phyloP scores from a whole-genome alignment of 1,284 basidiomycete genomes.

The Puccinia sorghi region DNA sequence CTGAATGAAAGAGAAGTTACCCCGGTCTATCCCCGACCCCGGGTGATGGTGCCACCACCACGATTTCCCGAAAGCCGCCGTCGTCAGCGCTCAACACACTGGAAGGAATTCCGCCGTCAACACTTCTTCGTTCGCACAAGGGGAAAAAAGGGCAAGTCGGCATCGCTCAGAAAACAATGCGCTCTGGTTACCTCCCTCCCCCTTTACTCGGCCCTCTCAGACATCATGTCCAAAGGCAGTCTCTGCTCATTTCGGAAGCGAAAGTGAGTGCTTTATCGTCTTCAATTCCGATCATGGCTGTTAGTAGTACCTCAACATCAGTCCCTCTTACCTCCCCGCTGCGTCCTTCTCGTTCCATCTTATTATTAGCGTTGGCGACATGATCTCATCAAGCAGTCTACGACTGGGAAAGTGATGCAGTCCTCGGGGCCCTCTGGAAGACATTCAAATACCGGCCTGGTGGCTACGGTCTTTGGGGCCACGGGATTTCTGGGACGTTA shows the following conservation, averaged over 20 bases:
- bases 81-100: too few relatives aligned
- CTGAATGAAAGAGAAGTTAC: too few relatives aligned
- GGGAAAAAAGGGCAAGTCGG: too few relatives aligned
- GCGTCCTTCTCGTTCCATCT: not conserved
- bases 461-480: conserved; percentile 93
- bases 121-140: too few relatives aligned
- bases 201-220: not conserved
- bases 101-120: too few relatives aligned
- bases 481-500: conserved; percentile 95
- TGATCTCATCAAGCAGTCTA: conserved; percentile 52
- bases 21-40: too few relatives aligned
- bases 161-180: too few relatives aligned
- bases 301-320: too few relatives aligned
- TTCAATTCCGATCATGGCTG: too few relatives aligned
- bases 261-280: conserved; percentile 9
- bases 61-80: too few relatives aligned
- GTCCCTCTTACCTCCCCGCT: not conserved
- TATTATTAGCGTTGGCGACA: conserved; percentile 50
- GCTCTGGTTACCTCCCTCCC: conserved; percentile 2
- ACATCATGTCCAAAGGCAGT: conserved; percentile 19
- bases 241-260: not conserved
- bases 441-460: conserved; percentile 81
- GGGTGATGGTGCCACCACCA: too few relatives aligned
- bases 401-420: conserved; percentile 54
- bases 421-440: conserved; percentile 64